Evolutionary conservation across 2,329 filamentous ascomycete genomes (phyloP), one percentile per base, ranked within the genome.

Genomic region (Colletotrichum shisoi): DNA sequence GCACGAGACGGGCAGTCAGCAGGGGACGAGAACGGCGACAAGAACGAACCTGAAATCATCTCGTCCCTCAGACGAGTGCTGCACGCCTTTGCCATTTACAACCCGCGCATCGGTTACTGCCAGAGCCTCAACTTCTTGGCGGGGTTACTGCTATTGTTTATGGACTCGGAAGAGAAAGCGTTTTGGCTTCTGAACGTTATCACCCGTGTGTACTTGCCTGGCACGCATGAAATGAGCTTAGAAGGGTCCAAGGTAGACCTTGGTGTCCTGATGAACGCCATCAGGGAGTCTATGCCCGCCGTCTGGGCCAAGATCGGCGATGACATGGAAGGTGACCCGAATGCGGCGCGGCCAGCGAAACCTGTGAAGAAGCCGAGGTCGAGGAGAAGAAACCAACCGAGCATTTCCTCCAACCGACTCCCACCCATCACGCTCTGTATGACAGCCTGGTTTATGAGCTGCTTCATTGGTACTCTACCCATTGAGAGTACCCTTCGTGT

Each of bases 361-460:
- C 61, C 61, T 31, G 53, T 57, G 3, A 69, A 70, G 54, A 76
- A 76, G 45, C 71, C 76, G 3, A 80, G 77, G 64, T 74, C 79
- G 62, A 76, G 77, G 62, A 78, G 79, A 39, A 81, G 76, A 63
- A 79, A 80, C 31, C 73, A 76, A 60, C 75, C 76, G 48, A 77
- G 73, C 49, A 79, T 79, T 52, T 78, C 81, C 12, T 80, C 79
- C 3, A 79, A 80, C 57, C 85, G 91, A 4, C 84, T 97, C 12
- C 94, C 94, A 0, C 94, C 94, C 13, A 94, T 98, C 71, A 95
- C 92, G 0, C 85, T 98, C 5, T 96, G 93, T 72, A 93, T 95
- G 78, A 97, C 94, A 11, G 92, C 94, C 4, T 98, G 94, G 94
- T 96, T 98, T 78, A 97, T 98, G 94, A 96, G 92, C 56, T 91